Percentiles rank a stretch among this genome's conserved stretches.
phyloP scores from a whole-genome alignment of 345 rosid species.

The Lepidium didymum region DNA sequence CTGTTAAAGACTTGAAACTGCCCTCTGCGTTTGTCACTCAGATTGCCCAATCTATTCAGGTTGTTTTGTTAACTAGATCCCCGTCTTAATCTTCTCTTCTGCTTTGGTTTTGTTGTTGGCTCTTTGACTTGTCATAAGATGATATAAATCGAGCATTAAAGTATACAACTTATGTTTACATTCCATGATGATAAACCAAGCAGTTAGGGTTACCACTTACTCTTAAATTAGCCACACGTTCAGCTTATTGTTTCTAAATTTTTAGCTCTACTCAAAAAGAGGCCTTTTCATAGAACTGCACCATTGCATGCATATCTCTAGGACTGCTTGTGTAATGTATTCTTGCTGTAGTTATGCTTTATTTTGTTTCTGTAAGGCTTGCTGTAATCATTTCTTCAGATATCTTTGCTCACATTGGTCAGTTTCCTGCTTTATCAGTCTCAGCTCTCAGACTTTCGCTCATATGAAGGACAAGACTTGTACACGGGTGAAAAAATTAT shows the following conservation, averaged over 20 bases:
- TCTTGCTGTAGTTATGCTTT: not conserved
- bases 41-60: slow-evolving; percentile 93
- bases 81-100: not conserved
- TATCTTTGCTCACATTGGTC: not conserved
- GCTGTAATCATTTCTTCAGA: not conserved
- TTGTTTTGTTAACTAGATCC: slow-evolving; percentile 1
- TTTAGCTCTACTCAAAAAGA: not conserved
- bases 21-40: slow-evolving; percentile 74
- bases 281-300: not conserved
- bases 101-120: not conserved
- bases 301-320: not conserved
- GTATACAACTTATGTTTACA: not conserved
- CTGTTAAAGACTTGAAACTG: slow-evolving; percentile 90
- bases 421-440: slow-evolving; percentile 36
- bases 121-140: not conserved
- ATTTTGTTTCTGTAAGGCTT: not conserved
- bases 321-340: slow-evolving; percentile 5
- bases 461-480: slow-evolving; percentile 96
- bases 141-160: not conserved
- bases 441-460: slow-evolving; percentile 74
- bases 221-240: not conserved
- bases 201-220: not conserved
- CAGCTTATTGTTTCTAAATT: not conserved
- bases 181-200: not conserved
- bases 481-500: slow-evolving; percentile 83